These are phyloP conservation scores for Lentinula sp. DNA, from an alignment of 768 basidiomycete genomes.

Conservation along the genomic window DNA sequence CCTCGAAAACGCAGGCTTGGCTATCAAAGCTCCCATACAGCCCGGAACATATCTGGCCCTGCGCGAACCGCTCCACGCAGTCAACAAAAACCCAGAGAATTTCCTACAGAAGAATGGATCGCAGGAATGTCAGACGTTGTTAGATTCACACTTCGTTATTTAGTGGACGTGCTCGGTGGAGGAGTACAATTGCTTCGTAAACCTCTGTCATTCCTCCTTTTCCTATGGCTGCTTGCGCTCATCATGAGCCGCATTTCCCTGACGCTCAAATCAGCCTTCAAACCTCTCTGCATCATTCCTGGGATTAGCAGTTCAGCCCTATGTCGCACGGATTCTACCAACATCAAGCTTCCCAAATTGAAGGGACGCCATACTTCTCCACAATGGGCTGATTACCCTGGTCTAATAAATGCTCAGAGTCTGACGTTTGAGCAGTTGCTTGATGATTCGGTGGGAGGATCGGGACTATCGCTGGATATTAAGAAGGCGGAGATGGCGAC, in stretches of 20 bases:
- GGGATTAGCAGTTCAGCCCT: slow-evolving; percentile 42
- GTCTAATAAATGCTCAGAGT: slow-evolving; percentile 3
- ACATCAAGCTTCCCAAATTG: neutral
- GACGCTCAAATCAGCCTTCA: slow-evolving; percentile 40
- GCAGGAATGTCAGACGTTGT: neutral
- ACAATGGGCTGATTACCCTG: slow-evolving; percentile 7
- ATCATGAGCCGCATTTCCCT: slow-evolving; percentile 33
- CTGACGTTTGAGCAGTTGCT: slow-evolving; percentile 18
- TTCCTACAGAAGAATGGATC: slow-evolving; percentile 3
- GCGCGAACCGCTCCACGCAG: neutral
- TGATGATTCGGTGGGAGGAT: slow-evolving; percentile 48
- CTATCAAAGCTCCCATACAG: neutral
- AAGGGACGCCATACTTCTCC: neutral
- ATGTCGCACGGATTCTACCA: slow-evolving; percentile 25
- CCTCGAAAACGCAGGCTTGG: slow-evolving; percentile 11
- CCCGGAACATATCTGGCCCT: neutral
- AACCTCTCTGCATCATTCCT: slow-evolving; percentile 60
- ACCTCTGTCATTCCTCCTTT: slow-evolving; percentile 51
- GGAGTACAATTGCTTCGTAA: slow-evolving; percentile 45
- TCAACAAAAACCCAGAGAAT: neutral
- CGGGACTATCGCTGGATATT: slow-evolving; percentile 58
- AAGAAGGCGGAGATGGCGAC: slow-evolving; percentile 78
- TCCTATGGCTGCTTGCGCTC: slow-evolving; percentile 44
- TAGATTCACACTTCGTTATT: slow-evolving; percentile 28
- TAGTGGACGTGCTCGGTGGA: slow-evolving; percentile 39